phyloP scores from a whole-genome alignment of 2,329 filamentous ascomycete genomes.

The Diaporthe vexans region DNA sequence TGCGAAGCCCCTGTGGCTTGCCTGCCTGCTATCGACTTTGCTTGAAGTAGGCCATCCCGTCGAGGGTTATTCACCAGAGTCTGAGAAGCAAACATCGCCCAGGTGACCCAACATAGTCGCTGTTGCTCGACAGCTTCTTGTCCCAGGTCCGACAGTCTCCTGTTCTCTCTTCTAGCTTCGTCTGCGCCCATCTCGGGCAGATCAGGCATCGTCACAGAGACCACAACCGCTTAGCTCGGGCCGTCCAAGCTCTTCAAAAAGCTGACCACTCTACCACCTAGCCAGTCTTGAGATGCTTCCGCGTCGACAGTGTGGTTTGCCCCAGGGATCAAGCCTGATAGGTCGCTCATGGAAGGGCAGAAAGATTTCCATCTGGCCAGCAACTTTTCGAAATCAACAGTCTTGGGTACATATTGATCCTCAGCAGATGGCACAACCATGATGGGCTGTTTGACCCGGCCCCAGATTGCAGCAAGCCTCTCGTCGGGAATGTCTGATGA shows the following conservation, averaged over 20 bases:
- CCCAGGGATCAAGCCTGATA: constrained; percentile 67
- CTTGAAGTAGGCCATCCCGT: background rate
- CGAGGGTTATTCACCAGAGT: background rate
- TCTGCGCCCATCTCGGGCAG: background rate
- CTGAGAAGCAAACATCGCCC: background rate
- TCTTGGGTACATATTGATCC: constrained; percentile 75
- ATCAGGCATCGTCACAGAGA: background rate
- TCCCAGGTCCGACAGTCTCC: background rate
- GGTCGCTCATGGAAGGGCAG: constrained; percentile 60
- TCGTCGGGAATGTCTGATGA: constrained; percentile 79
- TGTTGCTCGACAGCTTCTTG: background rate
- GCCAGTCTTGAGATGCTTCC: constrained; percentile 62
- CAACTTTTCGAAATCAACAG: constrained; percentile 70
- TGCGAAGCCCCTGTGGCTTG: background rate
- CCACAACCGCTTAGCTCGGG: background rate
- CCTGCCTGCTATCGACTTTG: background rate
- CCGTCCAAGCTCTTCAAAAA: constrained; percentile 57
- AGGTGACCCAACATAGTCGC: background rate
- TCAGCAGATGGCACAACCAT: constrained; percentile 75
- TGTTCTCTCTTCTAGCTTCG: background rate
- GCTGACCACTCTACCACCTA: constrained; percentile 60
- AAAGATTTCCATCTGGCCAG: constrained; percentile 69
- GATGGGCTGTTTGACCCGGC: constrained; percentile 70
- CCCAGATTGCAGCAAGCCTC: constrained; percentile 74
- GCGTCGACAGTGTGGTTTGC: constrained; percentile 66